Conservation (phyloP, 2,329 filamentous ascomycete genomes). For the Paracoccidioides lutzii region DNA sequence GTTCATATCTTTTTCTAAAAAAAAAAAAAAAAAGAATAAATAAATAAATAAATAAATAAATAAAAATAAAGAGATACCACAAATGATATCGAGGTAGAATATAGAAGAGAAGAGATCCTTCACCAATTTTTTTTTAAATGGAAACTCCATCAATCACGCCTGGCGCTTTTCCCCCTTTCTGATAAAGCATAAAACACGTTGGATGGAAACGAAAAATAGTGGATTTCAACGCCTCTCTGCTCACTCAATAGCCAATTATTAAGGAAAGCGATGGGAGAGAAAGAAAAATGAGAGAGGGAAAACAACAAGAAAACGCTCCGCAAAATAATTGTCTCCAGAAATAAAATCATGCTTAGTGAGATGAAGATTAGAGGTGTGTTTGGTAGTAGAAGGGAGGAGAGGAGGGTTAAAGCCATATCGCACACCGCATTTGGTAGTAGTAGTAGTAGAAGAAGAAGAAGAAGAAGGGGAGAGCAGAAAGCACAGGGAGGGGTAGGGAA, state of each 20-base stretch:
- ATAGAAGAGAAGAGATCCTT: background rate
- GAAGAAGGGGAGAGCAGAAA: too few species aligned
- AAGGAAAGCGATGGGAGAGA: conserved; percentile 5
- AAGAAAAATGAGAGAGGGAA: conserved; percentile 11
- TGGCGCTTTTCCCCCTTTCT: background rate
- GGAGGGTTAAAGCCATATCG: background rate
- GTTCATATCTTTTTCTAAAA: too few species aligned
- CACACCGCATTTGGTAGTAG: conserved; percentile 1
- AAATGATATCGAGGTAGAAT: background rate
- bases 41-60: background rate
- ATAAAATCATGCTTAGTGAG: background rate
- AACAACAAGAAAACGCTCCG: background rate
- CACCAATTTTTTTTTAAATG: background rate
- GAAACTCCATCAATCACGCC: conserved; percentile 1
- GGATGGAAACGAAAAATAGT: background rate
- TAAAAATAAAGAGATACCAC: background rate
- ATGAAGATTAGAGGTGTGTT: background rate
- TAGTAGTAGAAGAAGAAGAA: too few species aligned
- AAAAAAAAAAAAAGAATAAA: background rate
- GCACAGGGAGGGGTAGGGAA: background rate
- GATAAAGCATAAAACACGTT: background rate
- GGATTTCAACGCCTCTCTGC: background rate
- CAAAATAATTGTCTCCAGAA: background rate
- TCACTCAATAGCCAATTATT: conserved; percentile 2
- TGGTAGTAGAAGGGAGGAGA: background rate